These are phyloP conservation scores for Glycine tomentella DNA, from an alignment of 306 rosid species.

Conservation along the genomic window DNA sequence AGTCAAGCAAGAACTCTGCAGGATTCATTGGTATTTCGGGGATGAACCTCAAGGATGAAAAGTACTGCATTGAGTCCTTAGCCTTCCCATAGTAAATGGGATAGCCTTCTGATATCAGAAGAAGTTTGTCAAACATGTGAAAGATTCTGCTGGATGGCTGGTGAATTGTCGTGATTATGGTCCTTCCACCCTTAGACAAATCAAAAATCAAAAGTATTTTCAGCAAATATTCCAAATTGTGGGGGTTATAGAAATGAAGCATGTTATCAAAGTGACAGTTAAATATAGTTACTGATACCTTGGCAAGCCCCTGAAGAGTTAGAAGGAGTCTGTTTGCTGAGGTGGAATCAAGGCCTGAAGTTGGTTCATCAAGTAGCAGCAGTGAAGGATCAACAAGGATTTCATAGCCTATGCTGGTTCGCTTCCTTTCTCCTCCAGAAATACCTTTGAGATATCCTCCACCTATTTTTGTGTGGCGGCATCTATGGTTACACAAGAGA, in stretches of 20 bases:
- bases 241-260: background rate
- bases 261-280: background rate
- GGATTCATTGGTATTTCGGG: constrained; percentile 95
- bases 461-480: constrained; percentile 89
- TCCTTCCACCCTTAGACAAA: constrained; percentile 76
- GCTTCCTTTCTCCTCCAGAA: constrained; percentile 96
- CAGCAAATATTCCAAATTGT: too few relatives aligned
- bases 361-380: constrained; percentile 88
- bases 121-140: constrained; percentile 90
- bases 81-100: constrained; percentile 89
- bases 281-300: constrained; percentile 59
- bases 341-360: constrained; percentile 96
- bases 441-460: constrained; percentile 87
- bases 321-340: constrained; percentile 84
- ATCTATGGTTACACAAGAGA: constrained; percentile 62
- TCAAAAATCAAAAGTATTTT: constrained; percentile 5
- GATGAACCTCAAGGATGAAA: constrained; percentile 73
- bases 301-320: constrained; percentile 85
- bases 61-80: constrained; percentile 73
- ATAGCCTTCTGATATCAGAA: constrained; percentile 84
- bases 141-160: constrained; percentile 97
- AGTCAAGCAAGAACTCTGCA: constrained; percentile 89
- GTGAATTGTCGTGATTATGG: constrained; percentile 94
- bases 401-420: constrained; percentile 95
- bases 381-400: constrained; percentile 96